phyloP scores from a whole-genome alignment of 73 alveolate species.

The Paramecium sexaurelia region DNA sequence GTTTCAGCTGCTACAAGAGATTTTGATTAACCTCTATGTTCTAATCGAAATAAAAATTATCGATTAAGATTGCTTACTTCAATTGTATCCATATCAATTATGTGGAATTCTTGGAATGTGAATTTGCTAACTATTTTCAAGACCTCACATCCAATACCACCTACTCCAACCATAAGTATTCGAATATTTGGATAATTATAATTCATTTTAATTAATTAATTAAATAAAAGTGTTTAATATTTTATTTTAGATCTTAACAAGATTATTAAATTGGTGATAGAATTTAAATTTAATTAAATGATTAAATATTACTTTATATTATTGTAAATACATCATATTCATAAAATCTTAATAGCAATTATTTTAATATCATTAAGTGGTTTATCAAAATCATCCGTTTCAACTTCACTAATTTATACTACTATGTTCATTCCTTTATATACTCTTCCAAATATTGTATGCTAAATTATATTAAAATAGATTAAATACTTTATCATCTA shows the following conservation, averaged over 20 bases:
- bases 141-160: constrained; percentile 95
- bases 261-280: background rate
- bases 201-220: background rate
- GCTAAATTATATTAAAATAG: constrained; percentile 62
- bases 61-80: constrained; percentile 95
- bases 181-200: constrained; percentile 53
- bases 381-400: constrained; percentile 77
- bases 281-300: background rate
- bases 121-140: constrained; percentile 89
- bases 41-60: constrained; percentile 86
- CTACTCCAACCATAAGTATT: constrained; percentile 83
- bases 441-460: constrained; percentile 94
- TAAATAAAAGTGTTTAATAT: background rate
- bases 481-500: constrained; percentile 82
- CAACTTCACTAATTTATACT: constrained; percentile 72
- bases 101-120: constrained; percentile 86
- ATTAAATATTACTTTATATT: background rate
- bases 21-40: constrained; percentile 60
- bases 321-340: background rate
- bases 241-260: background rate
- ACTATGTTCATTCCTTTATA: constrained; percentile 81
- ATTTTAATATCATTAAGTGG: constrained; percentile 76
- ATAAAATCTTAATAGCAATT: constrained; percentile 38
- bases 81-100: constrained; percentile 94
- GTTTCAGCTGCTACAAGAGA: constrained; percentile 28